These are phyloP conservation scores for Acacia acuminata DNA, from an alignment of 306 rosid genomes.

Conservation along the genomic window DNA sequence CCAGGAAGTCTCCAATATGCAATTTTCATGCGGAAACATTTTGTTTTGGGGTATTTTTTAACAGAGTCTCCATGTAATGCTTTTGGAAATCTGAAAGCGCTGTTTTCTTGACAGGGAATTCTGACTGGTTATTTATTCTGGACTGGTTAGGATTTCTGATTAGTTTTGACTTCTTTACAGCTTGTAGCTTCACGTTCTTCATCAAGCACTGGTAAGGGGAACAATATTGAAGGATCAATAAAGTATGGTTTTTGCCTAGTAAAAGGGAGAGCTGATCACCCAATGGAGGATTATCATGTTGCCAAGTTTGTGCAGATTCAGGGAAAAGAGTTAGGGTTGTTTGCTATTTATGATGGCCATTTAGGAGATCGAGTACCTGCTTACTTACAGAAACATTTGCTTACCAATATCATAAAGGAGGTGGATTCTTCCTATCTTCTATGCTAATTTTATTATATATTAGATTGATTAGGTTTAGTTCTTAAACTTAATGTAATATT, in stretches of 20 bases:
- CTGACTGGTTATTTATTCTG: background rate
- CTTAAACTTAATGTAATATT: conserved; percentile 31
- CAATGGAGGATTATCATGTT: conserved; percentile 99
- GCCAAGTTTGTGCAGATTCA: conserved; percentile 71
- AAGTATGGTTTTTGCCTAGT: conserved; percentile 85
- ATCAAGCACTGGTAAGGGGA: conserved; percentile 82
- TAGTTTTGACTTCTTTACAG: conserved; percentile 42
- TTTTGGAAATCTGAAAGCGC: conserved; percentile 20
- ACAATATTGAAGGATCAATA: conserved; percentile 62
- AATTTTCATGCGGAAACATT: background rate
- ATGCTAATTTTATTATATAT: conserved; percentile 12
- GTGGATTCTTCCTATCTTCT: conserved; percentile 41
- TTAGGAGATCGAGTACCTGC: conserved; percentile 85
- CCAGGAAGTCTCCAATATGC: background rate
- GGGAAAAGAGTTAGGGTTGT: conserved; percentile 79
- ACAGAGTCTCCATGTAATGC: background rate
- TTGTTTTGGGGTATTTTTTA: conserved; percentile 25
- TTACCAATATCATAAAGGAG: conserved; percentile 79
- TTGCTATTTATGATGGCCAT: conserved; percentile 96
- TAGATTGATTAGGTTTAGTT: conserved; percentile 10
- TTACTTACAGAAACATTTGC: conserved; percentile 84
- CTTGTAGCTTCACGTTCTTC: conserved; percentile 59
- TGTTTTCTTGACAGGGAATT: conserved; percentile 24
- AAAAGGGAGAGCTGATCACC: conserved; percentile 95
- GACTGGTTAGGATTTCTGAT: conserved; percentile 16